phyloP scores from a whole-genome alignment of 2,329 filamentous ascomycete genomes.

The Colletotrichum musae region DNA sequence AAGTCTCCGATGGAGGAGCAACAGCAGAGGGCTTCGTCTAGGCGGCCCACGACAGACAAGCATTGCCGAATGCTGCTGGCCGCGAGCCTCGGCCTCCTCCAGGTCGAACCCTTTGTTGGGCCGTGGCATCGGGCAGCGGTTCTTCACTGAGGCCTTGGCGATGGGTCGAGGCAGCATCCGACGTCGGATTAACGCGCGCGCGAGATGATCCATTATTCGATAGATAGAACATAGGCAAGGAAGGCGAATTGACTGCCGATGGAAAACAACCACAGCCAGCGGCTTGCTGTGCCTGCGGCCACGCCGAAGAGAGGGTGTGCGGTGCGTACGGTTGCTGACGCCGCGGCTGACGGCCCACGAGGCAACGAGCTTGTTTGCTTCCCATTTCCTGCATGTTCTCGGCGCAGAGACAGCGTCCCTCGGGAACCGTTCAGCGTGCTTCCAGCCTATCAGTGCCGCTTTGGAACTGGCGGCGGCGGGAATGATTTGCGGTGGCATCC shows the following conservation, averaged over 20 bases:
- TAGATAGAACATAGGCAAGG: not conserved
- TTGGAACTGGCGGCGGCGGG: slow-evolving; percentile 10
- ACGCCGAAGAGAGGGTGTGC: slow-evolving; percentile 34
- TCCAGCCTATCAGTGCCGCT: slow-evolving; percentile 3
- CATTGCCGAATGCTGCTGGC: slow-evolving; percentile 1
- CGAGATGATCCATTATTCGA: slow-evolving; percentile 16
- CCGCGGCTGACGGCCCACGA: not conserved
- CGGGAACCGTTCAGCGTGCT: too few species aligned
- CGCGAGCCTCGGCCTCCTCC: slow-evolving; percentile 3
- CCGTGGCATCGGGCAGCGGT: slow-evolving; percentile 1
- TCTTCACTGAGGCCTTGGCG: slow-evolving; percentile 16
- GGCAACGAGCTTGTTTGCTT: slow-evolving; percentile 6
- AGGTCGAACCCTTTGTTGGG: slow-evolving; percentile 16
- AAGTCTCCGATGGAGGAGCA: slow-evolving; percentile 23
- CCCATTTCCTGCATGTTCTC: too few species aligned
- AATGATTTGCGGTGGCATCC: slow-evolving; percentile 31
- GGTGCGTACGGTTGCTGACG: slow-evolving; percentile 1
- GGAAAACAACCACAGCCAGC: not conserved
- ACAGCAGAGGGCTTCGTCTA: not conserved
- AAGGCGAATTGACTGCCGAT: slow-evolving; percentile 16
- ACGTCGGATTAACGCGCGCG: slow-evolving; percentile 20
- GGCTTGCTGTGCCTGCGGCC: slow-evolving; percentile 22
- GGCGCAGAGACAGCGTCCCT: too few species aligned
- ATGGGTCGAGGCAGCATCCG: slow-evolving; percentile 29
- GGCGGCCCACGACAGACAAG: slow-evolving; percentile 4